Conservation (phyloP, 345 rosid species). For the Heritiera littoralis region DNA sequence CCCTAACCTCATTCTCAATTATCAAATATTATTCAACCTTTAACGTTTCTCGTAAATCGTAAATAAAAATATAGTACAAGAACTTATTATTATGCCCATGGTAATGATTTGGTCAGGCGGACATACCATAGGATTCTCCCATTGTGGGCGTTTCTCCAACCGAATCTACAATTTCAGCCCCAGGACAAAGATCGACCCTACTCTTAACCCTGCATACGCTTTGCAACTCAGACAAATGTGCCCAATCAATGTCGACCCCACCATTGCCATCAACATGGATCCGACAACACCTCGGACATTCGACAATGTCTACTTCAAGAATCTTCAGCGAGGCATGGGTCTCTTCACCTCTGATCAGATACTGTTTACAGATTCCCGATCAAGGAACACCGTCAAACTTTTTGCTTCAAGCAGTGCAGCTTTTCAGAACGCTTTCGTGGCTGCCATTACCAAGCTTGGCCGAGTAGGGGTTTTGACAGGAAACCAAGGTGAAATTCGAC, state of each 20-base stretch:
- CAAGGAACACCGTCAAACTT: constrained; percentile 51
- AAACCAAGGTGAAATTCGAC: constrained; percentile 59
- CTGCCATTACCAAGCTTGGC: constrained; percentile 73
- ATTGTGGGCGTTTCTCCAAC: constrained; percentile 61
- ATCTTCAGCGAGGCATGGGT: constrained; percentile 74
- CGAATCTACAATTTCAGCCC: constrained; percentile 72
- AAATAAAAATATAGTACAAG: too few relatives aligned
- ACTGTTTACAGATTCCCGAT: constrained; percentile 62
- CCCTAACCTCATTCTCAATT: too few relatives aligned
- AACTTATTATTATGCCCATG: background rate
- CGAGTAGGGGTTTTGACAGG: constrained; percentile 72
- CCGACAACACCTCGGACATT: constrained; percentile 63
- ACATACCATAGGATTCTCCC: constrained; percentile 80
- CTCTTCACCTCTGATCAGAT: constrained; percentile 68
- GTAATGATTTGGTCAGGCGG: constrained; percentile 44
- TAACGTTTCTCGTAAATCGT: too few relatives aligned
- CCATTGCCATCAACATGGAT: constrained; percentile 83
- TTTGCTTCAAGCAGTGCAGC: constrained; percentile 56
- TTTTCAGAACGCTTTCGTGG: constrained; percentile 59
- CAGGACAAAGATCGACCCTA: constrained; percentile 53
- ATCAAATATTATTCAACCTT: too few relatives aligned
- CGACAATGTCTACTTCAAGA: constrained; percentile 77
- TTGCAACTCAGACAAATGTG: constrained; percentile 64
- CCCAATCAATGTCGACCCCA: constrained; percentile 58
- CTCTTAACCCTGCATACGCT: constrained; percentile 55